These are phyloP conservation scores for Theileria parva DNA, from an alignment of 169 alveolate genomes.

Conservation along the genomic window DNA sequence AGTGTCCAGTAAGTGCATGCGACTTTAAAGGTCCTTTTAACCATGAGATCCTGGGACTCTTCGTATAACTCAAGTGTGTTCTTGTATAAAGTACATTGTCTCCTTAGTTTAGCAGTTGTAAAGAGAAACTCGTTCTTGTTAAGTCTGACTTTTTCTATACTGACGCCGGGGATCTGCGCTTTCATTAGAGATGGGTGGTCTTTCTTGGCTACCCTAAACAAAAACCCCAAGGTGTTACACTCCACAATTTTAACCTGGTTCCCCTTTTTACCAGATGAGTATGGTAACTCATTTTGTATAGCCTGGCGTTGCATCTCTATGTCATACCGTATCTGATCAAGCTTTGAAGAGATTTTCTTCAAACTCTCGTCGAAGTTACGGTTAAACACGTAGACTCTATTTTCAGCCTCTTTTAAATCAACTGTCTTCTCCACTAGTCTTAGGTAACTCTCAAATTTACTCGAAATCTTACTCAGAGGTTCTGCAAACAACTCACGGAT, in stretches of 20 bases:
- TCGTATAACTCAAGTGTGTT: slow-evolving; percentile 79
- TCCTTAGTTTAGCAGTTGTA: slow-evolving; percentile 82
- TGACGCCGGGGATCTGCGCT: slow-evolving; percentile 35
- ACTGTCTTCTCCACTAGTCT: slow-evolving; percentile 90
- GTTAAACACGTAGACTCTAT: slow-evolving; percentile 83
- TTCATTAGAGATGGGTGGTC: slow-evolving; percentile 74
- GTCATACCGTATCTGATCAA: slow-evolving; percentile 71
- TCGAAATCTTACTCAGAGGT: slow-evolving; percentile 78
- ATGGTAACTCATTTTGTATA: slow-evolving; percentile 76
- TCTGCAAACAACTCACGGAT: slow-evolving; percentile 61
- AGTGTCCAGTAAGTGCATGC: slow-evolving; percentile 94
- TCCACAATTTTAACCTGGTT: slow-evolving; percentile 74
- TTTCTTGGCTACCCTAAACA: slow-evolving; percentile 84
- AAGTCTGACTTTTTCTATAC: slow-evolving; percentile 75
- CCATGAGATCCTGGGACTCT: slow-evolving; percentile 80
- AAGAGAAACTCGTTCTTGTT: slow-evolving; percentile 86
- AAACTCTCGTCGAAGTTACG: slow-evolving; percentile 81
- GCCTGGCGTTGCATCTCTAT: slow-evolving; percentile 83
- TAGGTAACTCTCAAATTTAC: slow-evolving; percentile 80
- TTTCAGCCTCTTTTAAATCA: slow-evolving; percentile 88
- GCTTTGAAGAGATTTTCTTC: slow-evolving; percentile 72
- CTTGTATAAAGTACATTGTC: slow-evolving; percentile 77
- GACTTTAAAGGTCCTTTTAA: slow-evolving; percentile 88
- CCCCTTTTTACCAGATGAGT: slow-evolving; percentile 63
- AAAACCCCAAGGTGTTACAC: slow-evolving; percentile 77